phyloP scores from a whole-genome alignment of 495 filamentous ascomycete species.

The Penicillium lagena region DNA sequence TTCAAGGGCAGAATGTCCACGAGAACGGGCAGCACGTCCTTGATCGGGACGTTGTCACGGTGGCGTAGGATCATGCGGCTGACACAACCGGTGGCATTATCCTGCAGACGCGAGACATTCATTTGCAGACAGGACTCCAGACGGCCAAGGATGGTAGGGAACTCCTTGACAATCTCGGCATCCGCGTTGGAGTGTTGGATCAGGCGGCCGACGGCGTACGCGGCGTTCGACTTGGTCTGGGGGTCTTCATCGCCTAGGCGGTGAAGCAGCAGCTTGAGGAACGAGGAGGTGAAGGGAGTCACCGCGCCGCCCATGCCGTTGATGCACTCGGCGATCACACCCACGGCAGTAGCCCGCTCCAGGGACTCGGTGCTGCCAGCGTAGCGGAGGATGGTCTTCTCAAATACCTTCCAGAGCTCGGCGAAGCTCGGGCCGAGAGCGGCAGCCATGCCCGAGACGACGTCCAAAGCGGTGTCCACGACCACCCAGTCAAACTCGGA shows the following conservation, averaged over 20 bases:
- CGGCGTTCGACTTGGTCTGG: slow-evolving; percentile 91
- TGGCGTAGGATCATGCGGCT: slow-evolving; percentile 84
- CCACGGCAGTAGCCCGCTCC: slow-evolving; percentile 84
- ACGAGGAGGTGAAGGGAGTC: slow-evolving; percentile 65
- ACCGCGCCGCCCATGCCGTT: slow-evolving; percentile 72
- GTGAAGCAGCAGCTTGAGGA: slow-evolving; percentile 79
- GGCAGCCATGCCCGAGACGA: slow-evolving; percentile 72
- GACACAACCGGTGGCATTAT: slow-evolving; percentile 92
- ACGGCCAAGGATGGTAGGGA: slow-evolving; percentile 68
- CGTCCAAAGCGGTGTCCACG: slow-evolving; percentile 89
- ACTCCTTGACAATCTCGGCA: slow-evolving; percentile 63
- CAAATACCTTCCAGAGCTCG: slow-evolving; percentile 88
- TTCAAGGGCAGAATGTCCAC: slow-evolving; percentile 76
- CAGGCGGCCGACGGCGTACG: slow-evolving; percentile 81
- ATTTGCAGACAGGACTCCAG: slow-evolving; percentile 78
- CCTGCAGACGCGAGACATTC: slow-evolving; percentile 69
- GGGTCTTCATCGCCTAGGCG: slow-evolving; percentile 83
- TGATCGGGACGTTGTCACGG: slow-evolving; percentile 69
- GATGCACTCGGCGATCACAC: slow-evolving; percentile 88
- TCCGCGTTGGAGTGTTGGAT: slow-evolving; percentile 70
- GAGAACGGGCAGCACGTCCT: slow-evolving; percentile 74
- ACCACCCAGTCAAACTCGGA: slow-evolving; percentile 98
- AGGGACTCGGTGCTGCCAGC: slow-evolving; percentile 74
- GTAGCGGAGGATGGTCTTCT: slow-evolving; percentile 83
- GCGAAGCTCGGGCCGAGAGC: slow-evolving; percentile 76